Evolutionary conservation across 805 yeast genomes (phyloP).

Genomic region (Cyberlindnera suaveolens): DNA sequence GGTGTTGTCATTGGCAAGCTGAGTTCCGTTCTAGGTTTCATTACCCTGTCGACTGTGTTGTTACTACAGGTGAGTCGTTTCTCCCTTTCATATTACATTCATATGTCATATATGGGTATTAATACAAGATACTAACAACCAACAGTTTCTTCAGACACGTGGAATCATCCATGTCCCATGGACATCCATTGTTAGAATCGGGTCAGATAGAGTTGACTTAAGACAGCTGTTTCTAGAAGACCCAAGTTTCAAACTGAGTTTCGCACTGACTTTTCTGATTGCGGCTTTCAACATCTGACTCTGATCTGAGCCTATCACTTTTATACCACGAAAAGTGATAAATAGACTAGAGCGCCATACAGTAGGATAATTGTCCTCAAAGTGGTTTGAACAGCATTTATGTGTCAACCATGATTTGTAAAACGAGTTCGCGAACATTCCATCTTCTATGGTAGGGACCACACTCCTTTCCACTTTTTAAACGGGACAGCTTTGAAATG

Average conservation of each 20-base stretch:
- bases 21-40: constrained; percentile 44
- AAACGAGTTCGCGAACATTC: constrained; percentile 13
- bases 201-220: constrained; percentile 37
- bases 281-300: constrained; percentile 46
- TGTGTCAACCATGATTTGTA: neutral
- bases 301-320: neutral
- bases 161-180: constrained; percentile 42
- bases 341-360: too few species aligned
- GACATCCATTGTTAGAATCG: constrained; percentile 30
- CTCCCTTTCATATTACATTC: neutral
- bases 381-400: neutral
- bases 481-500: too few species aligned
- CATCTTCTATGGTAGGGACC: neutral
- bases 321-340: neutral
- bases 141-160: constrained; percentile 51
- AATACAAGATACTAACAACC: constrained; percentile 3
- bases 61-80: constrained; percentile 19
- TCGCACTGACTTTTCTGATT: constrained; percentile 47
- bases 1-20: constrained; percentile 58
- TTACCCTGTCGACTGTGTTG: constrained; percentile 40
- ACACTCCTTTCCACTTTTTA: neutral
- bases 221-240: constrained; percentile 47
- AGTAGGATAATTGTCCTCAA: too few species aligned
- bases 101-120: neutral
- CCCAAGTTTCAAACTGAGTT: constrained; percentile 55